Percentiles rank a stretch among this genome's conserved stretches.
These are phyloP conservation scores for Hapsidospora chrysogenum DNA, from an alignment of 495 filamentous ascomycete genomes.

Conservation along the genomic window DNA sequence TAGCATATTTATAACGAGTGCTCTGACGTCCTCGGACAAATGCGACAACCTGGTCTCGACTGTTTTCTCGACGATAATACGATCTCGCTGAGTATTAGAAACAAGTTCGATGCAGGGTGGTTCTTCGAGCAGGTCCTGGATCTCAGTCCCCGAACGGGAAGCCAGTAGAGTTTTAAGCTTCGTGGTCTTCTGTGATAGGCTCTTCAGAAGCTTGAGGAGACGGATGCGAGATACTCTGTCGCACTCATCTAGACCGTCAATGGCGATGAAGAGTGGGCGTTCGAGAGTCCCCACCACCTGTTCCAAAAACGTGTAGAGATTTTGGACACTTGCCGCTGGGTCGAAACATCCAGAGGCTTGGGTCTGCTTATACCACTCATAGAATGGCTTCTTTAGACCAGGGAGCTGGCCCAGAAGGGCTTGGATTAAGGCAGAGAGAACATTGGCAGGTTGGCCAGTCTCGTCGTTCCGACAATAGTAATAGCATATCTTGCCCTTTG, in stretches of 20 bases:
- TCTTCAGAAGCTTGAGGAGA: constrained; percentile 4
- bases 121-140: neutral
- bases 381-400: neutral
- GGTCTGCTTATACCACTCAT: neutral
- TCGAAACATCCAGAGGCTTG: neutral
- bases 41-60: neutral
- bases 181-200: neutral
- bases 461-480: constrained; percentile 12
- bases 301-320: neutral
- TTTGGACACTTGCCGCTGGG: neutral
- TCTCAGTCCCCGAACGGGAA: neutral
- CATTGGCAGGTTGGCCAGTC: constrained; percentile 6
- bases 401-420: neutral
- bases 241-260: constrained; percentile 18
- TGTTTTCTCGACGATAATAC: neutral
- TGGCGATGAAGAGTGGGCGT: constrained; percentile 7
- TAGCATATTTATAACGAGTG: neutral
- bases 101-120: neutral
- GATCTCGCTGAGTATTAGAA: neutral
- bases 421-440: constrained; percentile 1
- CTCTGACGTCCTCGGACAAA: neutral
- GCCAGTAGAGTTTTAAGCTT: neutral
- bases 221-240: constrained; percentile 8
- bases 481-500: constrained; percentile 11
- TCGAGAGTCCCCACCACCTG: neutral